Evolutionary conservation across 1,139 yeast species (phyloP), one percentile per base, ranked within the genome.

Genomic region (Geotrichum fermentans): DNA sequence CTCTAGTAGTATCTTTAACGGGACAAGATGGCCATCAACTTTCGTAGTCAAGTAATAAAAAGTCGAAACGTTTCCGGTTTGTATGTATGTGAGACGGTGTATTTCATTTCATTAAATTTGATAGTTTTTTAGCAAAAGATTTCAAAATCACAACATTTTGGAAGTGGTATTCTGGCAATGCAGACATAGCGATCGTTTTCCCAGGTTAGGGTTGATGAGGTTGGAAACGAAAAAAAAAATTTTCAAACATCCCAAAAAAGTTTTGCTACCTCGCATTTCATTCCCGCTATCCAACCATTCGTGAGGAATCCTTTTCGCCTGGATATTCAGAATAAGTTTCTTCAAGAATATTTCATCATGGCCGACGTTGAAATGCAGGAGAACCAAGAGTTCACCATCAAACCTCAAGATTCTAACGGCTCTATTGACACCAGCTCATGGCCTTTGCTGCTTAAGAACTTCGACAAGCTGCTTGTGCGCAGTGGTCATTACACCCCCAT

Each of bases 401-500:
- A 89, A 77, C 98, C 98, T 50, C 96, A 89, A 70, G 74, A 78
- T 59, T 77, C 83, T 55, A 64, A 61, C 24, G 87, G 95, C 44
- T 73, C 90, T 38, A 81, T 81, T 60, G 94, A 90, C 70, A 84
- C 97, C 54, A 82, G 95, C 55, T 86, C 84, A 59, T 92, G 97
- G 98, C 98, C 98, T 43, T 77, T 92, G 64, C 77, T 92, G 64
- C 77, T 92, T 69, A 92, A 92, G 71, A 83, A 92, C 75, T 92
- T 83, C 70, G 97, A 92, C 75, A 86, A 90, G 73, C 75, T 92
- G 56, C 75, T 90, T 58, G 97, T 92, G 50, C 85, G 98, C 75
- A 84, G 95, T 56, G 95, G 96, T 47, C 97, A 89, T 69, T 90
- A 89, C 71, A 90, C 97, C 46, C 97, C 97, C 58, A 89, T 90